Base-by-base conservation (phyloP, 2,329 filamentous ascomycete genomes). In the Bipolaris cookei region DNA sequence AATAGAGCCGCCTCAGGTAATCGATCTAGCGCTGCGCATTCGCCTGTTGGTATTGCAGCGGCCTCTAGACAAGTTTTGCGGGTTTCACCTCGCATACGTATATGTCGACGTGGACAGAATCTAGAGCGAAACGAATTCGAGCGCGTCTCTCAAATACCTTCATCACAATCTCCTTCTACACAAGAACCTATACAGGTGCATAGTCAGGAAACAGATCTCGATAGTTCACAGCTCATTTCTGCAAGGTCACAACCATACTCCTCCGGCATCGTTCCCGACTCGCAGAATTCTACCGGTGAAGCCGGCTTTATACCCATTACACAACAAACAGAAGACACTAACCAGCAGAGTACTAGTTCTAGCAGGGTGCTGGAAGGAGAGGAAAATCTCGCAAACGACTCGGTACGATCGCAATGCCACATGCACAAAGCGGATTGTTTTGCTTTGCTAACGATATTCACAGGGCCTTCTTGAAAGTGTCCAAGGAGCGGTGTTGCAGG, bases 261-360 rank as follows among this genome's bases (percentile, higher is more conserved):
- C 7, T 61, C 64, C 6, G 65, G 67, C 21, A 50, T 74, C 6
- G 64, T 75, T 2, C 64, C 56, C 30, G 70, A 74, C 28, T 73
- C 72, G 3, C 69, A 74, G 47, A 66, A 59, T 47, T 68, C 65
- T 10, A 58, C 41, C 3, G 61, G 62, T 7, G 65, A 65, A 32
- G 59, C 44, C 5, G 73, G 62, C 57, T 74, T 69, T 43, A 45
- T 68, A 11, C 59, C 64, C 0, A 50, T 63, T 0, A 71, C 69
- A n/a, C 71, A 73, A 39, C 54, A 46, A 3, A 61, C 52, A 1
- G 65, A 59, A 6, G 46, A 49, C 4, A 58, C 55, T 2, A 61
- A 44, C 4, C 59, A 55, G 41, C 47, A 50, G 16, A 58, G 46
- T n/a, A 51, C 51, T 1, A 21, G 35, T 11, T 47, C 44, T 3